Base-by-base conservation (phyloP, 768 basidiomycete species). In the Trametes gibbosa region DNA sequence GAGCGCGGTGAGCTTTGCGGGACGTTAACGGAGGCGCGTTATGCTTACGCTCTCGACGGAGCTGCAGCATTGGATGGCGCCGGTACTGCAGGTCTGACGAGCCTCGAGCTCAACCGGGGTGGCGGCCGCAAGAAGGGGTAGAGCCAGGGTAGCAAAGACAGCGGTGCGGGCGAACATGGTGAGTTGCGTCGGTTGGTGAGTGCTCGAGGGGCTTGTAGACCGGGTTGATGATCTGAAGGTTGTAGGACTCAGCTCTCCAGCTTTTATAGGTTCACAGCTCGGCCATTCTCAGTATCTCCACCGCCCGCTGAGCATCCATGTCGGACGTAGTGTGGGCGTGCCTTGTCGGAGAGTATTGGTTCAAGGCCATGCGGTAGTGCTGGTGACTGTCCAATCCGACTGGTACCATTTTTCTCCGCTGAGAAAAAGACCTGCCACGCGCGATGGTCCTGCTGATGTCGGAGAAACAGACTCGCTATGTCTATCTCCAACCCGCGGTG, bases 41-140 rank as follows among this genome's bases (percentile, higher is more conserved):
- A 5, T 10, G 34, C 62, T 52, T 32, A 61, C 63, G 35, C 9
- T 34, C 17, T 25, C 16, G 24, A 41, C 43, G 39, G 23, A 21
- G 42, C 55, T 37, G 56, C 63, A 64, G 59, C 63, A 64, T 39
- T 61, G 58, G n/a, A 61, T 46, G 24, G 52, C 21, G 9, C 63
- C 59, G 52, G 59, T 61, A 46, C 45, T 51, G 59, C 63, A 64
- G 39, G 24, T 58, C 55, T 50, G 53, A 32, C 56, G 52, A 23
- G 55, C 56, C 50, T 46, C 41, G 27, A 58, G 52, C 47, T 54
- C 56, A 21, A 60, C 51, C 41, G 63, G 63, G 55, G 59, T 64
- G 63, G 63, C 63, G 53, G 46, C 59, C 59, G 63, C 63, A 61
- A 64, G 63, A 49, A 64, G 55, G 24, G 63, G 59, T 40, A 64